A percentile compares a stretch with the other conserved stretches of the same genome.
phyloP scores from a whole-genome alignment of 2,329 filamentous ascomycete species.

The Ploettnerulaceae sp. region DNA sequence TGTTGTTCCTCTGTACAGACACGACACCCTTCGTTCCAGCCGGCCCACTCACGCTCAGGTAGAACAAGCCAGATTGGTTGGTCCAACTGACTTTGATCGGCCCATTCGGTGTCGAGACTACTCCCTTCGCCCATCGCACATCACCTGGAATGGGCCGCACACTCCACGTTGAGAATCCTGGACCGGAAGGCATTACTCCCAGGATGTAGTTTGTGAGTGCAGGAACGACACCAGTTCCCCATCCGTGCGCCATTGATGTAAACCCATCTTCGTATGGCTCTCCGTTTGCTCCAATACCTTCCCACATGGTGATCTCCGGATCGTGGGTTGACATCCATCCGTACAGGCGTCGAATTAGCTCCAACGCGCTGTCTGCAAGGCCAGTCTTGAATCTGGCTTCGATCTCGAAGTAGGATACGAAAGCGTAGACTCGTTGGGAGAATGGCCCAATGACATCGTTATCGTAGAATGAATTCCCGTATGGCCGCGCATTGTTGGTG shows the following conservation, averaged over 20 bases:
- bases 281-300: constrained; percentile 44
- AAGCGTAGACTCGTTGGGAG: constrained; percentile 45
- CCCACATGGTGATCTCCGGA: constrained; percentile 46
- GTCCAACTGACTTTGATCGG: constrained; percentile 39
- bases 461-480: constrained; percentile 51
- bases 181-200: constrained; percentile 41
- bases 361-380: constrained; percentile 36
- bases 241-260: constrained; percentile 48
- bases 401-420: constrained; percentile 49
- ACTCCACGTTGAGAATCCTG: constrained; percentile 41
- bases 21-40: constrained; percentile 23
- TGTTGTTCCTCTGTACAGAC: constrained; percentile 22
- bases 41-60: constrained; percentile 34
- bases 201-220: constrained; percentile 43
- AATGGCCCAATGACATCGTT: constrained; percentile 39
- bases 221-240: constrained; percentile 47
- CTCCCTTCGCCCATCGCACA: constrained; percentile 41
- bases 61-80: constrained; percentile 23
- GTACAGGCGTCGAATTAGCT: constrained; percentile 44
- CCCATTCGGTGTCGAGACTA: constrained; percentile 40
- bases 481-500: constrained; percentile 35
- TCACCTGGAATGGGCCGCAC: constrained; percentile 37
- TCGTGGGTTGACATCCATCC: constrained; percentile 47
- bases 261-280: constrained; percentile 42
- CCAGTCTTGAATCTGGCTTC: constrained; percentile 43